phyloP scores from a whole-genome alignment of 1,284 basidiomycete species.

The Ganoderma lingzhi region DNA sequence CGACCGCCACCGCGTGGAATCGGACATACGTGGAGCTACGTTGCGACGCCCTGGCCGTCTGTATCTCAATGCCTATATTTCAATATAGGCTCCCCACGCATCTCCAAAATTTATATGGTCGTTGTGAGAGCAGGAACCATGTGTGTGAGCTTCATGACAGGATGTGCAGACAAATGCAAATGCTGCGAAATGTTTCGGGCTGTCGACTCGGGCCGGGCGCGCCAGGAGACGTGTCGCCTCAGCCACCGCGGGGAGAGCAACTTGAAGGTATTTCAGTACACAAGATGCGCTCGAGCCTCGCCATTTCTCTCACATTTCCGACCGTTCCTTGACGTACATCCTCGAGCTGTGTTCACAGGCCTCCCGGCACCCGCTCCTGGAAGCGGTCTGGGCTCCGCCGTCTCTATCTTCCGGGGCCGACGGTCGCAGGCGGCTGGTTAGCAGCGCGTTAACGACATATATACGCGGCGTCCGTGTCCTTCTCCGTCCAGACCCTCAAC shows the following conservation, averaged over 20 bases:
- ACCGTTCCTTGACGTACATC: constrained; percentile 15
- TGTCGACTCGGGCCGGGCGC: constrained; percentile 22
- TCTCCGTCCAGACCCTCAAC: constrained; percentile 5
- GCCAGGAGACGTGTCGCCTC: constrained; percentile 17
- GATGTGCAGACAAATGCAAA: background rate
- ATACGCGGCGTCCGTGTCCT: background rate
- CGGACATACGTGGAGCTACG: constrained; percentile 31
- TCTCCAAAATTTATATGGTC: constrained; percentile 18
- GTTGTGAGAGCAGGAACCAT: constrained; percentile 22
- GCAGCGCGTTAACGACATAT: background rate
- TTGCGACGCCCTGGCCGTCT: constrained; percentile 25
- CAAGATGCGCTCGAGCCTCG: constrained; percentile 16
- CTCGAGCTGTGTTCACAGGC: constrained; percentile 16
- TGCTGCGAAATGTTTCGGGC: constrained; percentile 22
- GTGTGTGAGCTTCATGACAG: constrained; percentile 22
- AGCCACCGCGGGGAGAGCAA: constrained; percentile 21
- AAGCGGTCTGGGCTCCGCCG: constrained; percentile 6
- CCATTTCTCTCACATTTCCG: constrained; percentile 19
- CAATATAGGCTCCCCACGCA: constrained; percentile 19
- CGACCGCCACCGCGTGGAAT: constrained; percentile 18
- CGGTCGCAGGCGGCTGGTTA: constrained; percentile 16
- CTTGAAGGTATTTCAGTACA: constrained; percentile 16
- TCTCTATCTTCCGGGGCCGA: constrained; percentile 15
- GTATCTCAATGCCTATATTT: constrained; percentile 22
- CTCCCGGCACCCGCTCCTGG: constrained; percentile 13